Evolutionary conservation across 768 basidiomycete species (phyloP).

Genomic region (Termitomyces sp.): DNA sequence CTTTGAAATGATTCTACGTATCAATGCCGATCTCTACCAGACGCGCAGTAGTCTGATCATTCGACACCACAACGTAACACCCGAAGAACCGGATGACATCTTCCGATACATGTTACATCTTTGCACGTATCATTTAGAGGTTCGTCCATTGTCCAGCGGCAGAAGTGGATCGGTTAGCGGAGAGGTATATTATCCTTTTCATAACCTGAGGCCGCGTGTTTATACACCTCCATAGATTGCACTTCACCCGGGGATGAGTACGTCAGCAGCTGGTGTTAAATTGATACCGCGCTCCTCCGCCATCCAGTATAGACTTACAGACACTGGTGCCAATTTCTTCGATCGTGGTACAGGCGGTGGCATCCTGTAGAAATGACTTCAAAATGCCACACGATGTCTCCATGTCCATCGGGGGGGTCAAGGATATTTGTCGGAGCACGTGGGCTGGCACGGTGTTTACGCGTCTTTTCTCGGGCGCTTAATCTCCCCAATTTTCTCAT

Average conservation of each 20-base stretch:
- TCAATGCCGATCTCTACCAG: slow-evolving; percentile 26
- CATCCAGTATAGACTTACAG: slow-evolving; percentile 68
- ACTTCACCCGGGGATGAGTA: slow-evolving; percentile 51
- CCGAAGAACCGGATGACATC: slow-evolving; percentile 53
- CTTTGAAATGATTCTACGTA: neutral
- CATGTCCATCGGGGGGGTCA: neutral
- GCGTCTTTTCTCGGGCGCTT: neutral
- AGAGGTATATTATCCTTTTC: slow-evolving; percentile 39
- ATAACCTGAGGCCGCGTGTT: neutral
- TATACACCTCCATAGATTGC: slow-evolving; percentile 39
- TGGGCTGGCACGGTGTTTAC: neutral
- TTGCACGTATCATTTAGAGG: slow-evolving; percentile 66
- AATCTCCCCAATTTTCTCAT: neutral
- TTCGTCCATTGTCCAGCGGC: slow-evolving; percentile 66
- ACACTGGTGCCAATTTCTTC: slow-evolving; percentile 62
- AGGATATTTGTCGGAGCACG: neutral
- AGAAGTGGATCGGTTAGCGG: slow-evolving; percentile 75
- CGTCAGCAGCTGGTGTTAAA: slow-evolving; percentile 25
- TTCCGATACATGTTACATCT: slow-evolving; percentile 56
- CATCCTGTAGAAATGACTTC: slow-evolving; percentile 33
- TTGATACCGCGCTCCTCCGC: slow-evolving; percentile 49
- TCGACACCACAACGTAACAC: slow-evolving; percentile 57
- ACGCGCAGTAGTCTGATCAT: slow-evolving; percentile 49
- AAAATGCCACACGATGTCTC: neutral
- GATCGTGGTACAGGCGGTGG: slow-evolving; percentile 65